A percentile compares a stretch with the other conserved stretches of the same genome.
Evolutionary conservation across 2,329 filamentous ascomycete genomes (phyloP).

Genomic region (Cordyceps sp.): DNA sequence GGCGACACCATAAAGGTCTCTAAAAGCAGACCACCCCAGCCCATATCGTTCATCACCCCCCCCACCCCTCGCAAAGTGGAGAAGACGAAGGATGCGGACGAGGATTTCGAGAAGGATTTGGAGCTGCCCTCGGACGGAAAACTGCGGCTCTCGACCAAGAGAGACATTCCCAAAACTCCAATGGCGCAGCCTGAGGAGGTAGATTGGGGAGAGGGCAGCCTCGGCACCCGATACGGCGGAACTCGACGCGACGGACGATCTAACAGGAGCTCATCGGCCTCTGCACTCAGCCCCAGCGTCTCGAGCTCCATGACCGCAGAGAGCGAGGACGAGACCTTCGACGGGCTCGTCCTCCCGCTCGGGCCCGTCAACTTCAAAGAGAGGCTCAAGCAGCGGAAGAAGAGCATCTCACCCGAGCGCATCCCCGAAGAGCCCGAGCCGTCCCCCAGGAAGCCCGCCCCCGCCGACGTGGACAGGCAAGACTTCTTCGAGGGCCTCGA

Average conservation of each 20-base stretch:
- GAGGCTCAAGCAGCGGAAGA: conserved; percentile 56
- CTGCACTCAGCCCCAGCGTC: conserved; percentile 80
- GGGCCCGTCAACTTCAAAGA: conserved; percentile 73
- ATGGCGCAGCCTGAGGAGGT: conserved; percentile 54
- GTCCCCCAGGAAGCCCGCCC: conserved; percentile 13
- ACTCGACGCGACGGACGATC: conserved; percentile 67
- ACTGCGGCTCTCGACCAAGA: conserved; percentile 44
- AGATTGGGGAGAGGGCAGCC: conserved; percentile 86
- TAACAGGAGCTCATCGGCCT: conserved; percentile 71
- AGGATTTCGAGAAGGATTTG: conserved; percentile 58
- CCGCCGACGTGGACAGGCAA: conserved; percentile 37
- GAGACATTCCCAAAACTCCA: conserved; percentile 47
- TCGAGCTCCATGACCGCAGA: conserved; percentile 82
- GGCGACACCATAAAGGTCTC: conserved; percentile 52
- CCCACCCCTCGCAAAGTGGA: conserved; percentile 34
- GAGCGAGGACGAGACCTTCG: conserved; percentile 84
- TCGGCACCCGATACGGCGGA: conserved; percentile 80
- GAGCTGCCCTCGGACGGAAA: conserved; percentile 53
- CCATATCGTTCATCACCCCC: conserved; percentile 35
- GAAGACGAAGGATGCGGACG: conserved; percentile 23
- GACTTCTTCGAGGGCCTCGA: conserved; percentile 81
- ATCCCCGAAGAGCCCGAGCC: conserved; percentile 20
- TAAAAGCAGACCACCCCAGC: conserved; percentile 36
- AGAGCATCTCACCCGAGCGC: conserved; percentile 37
- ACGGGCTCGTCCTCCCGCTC: conserved; percentile 71